phyloP scores from a whole-genome alignment of 2,329 filamentous ascomycete genomes.

The Cladosporium colombiae region DNA sequence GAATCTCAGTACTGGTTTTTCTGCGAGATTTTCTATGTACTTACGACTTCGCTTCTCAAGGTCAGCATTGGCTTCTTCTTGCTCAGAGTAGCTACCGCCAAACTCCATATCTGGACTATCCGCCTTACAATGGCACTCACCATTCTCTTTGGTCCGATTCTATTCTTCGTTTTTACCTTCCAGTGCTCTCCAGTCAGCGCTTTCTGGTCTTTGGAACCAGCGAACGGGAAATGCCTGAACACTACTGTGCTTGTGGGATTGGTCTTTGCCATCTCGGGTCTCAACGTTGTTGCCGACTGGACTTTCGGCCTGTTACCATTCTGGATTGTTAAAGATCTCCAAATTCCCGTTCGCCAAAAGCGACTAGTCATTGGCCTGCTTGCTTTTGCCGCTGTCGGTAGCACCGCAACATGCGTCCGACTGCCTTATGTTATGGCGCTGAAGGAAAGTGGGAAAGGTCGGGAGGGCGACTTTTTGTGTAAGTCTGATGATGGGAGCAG shows the following conservation, averaged over 20 bases:
- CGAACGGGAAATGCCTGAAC: constrained; percentile 44
- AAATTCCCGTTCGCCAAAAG: constrained; percentile 43
- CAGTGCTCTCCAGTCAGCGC: constrained; percentile 55
- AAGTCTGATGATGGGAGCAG: constrained; percentile 21
- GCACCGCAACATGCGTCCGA: constrained; percentile 52
- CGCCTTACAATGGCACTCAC: constrained; percentile 50
- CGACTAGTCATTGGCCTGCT: constrained; percentile 42
- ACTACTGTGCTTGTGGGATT: constrained; percentile 50
- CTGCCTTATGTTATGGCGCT: constrained; percentile 46
- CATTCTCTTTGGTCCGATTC: constrained; percentile 48
- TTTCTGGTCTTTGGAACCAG: constrained; percentile 52
- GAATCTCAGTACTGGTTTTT: constrained; percentile 52
- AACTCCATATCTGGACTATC: constrained; percentile 49
- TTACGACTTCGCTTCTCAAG: constrained; percentile 51
- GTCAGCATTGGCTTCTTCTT: constrained; percentile 57
- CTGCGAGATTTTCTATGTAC: constrained; percentile 57
- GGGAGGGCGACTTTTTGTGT: constrained; percentile 46
- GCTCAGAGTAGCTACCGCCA: constrained; percentile 52
- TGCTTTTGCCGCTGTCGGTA: constrained; percentile 50
- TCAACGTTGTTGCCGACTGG: constrained; percentile 46
- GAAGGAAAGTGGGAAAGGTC: constrained; percentile 34
- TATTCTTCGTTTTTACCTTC: constrained; percentile 54
- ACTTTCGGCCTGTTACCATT: constrained; percentile 44
- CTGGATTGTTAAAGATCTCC: constrained; percentile 44
- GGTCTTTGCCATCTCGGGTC: constrained; percentile 34